Base-by-base conservation (phyloP, 179 eudicot species). In the Drosera spatulata region DNA sequence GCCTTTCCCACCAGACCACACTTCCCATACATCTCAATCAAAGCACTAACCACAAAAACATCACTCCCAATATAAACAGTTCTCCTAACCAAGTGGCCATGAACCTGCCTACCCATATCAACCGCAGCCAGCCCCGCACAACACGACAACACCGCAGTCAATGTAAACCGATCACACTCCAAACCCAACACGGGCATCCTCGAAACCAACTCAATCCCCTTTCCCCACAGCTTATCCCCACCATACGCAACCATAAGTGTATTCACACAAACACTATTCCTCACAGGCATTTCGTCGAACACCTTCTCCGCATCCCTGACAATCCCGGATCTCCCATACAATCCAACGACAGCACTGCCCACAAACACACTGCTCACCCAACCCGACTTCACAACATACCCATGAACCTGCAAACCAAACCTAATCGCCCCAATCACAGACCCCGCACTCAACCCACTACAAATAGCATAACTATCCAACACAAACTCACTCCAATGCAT, bases 1-100 rank as follows among this genome's bases (percentile, higher is more conserved):
- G 90, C 96, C 55, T 77, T 75, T 50, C 61, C 71, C 10, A 78
- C 73, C 13, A 76, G 47, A 47, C 94, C 90, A 80, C 87, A 83
- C 61, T 79, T 85, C 0, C 93, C 93, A 75, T 88, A 88, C 86
- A 86, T 76, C 61, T 84, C 91, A 71, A 88, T 84, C 70, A 88
- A 66, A 41, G 83, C 78, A 71, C 95, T 83, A 65, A 75, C 74
- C n/a, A 83, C 56, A 67, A 77, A 81, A 52, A 83, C 77, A 66
- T 82, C 96, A 22, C 46, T 55, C 60, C 71, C 76, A 50, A 71
- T 22, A 56, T 69, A 69, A 55, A 44, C 49, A 45, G 69, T 66
- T 1, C 61, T 69, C 22, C 82, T 75, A 22, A 88, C 65, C 15
- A 75, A 66, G 66, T 64, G 66, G 9, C 73, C 86, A 57, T 82